Base-by-base conservation (phyloP, 169 alveolate genomes). In the Theileria sp. region DNA sequence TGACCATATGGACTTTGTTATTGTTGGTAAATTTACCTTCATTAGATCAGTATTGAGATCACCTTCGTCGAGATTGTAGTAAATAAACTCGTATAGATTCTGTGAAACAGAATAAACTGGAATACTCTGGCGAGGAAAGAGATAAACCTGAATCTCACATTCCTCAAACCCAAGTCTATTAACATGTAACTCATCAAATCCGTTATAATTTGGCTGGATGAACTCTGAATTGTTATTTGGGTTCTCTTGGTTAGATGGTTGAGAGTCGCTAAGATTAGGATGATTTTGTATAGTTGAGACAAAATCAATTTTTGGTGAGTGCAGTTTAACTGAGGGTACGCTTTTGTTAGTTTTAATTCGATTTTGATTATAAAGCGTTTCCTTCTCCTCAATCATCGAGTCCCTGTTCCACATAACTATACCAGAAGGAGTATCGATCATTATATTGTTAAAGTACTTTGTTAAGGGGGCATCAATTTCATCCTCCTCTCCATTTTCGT, bases 391-490 rank as follows among this genome's bases (percentile, higher is more conserved):
- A 0, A 51, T 65, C 25, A 77, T 30, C 25, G 34, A 58, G 26
- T 79, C 80, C 13, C 86, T 13, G 67, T 79, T 73, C 86, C 86
- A 79, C 17, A 79, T 1, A n/a, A 79, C 73, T 17, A 70, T 54
- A 2, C 86, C 68, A 8, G 75, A 68, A 4, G 80, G 79, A 0
- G 86, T 79, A 21, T 70, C 75, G 19, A 79, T 38, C 60, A 79
- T 34, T n/a, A 79, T 79, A n/a, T 30, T 65, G 28, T 73, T 69
- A 25, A 79, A 79, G 36, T 69, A 79, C 54, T 70, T 30, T 54
- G 71, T 38, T 25, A 79, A 49, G n/a, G 71, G 71, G 34, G 58
- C 77, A 0, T 23, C 58, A 50, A 68, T 76, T 19, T 19, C 25
- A 51, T 36, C 28, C 23, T 67, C 75, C 0, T 44, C 50, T 5